Evolutionary conservation across 441 rosid species (phyloP).

Genomic region (Daphne laureola): DNA sequence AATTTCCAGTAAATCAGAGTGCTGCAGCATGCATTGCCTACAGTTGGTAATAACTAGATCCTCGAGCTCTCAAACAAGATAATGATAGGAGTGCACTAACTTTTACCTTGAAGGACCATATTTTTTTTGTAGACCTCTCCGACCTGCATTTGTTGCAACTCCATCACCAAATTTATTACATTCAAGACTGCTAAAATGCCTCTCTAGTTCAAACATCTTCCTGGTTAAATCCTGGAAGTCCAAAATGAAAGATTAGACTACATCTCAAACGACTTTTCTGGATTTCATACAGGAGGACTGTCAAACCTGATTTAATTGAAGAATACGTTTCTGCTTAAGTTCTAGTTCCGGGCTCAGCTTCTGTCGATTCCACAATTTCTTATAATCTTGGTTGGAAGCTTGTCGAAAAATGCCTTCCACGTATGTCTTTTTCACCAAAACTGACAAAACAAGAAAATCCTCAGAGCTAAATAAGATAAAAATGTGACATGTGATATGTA

Average conservation of each 20-base stretch:
- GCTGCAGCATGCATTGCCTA: no score
- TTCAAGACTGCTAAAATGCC: constrained; percentile 85
- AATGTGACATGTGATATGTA: background rate
- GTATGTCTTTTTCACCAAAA: constrained; percentile 69
- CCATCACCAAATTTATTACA: constrained; percentile 65
- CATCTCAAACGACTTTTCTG: constrained; percentile 13
- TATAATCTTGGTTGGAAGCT: constrained; percentile 70
- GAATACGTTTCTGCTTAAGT: constrained; percentile 58
- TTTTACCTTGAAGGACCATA: constrained; percentile 62
- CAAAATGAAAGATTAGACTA: constrained; percentile 10
- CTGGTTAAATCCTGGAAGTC: constrained; percentile 67
- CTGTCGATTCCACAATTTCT: constrained; percentile 91
- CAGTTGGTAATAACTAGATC: no score
- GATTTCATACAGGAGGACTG: constrained; percentile 14
- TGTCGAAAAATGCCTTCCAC: constrained; percentile 81
- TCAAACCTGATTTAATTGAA: constrained; percentile 63
- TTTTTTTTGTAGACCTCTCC: constrained; percentile 42
- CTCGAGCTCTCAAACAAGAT: no score
- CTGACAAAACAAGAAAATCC: constrained; percentile 34
- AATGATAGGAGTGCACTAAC: no score
- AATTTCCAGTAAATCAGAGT: no score
- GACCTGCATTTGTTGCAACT: constrained; percentile 33
- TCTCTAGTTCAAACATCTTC: constrained; percentile 79
- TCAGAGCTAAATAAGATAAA: background rate
- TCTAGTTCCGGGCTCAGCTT: constrained; percentile 81